phyloP scores from a whole-genome alignment of 768 basidiomycete species.

The Lactifluus volemus region DNA sequence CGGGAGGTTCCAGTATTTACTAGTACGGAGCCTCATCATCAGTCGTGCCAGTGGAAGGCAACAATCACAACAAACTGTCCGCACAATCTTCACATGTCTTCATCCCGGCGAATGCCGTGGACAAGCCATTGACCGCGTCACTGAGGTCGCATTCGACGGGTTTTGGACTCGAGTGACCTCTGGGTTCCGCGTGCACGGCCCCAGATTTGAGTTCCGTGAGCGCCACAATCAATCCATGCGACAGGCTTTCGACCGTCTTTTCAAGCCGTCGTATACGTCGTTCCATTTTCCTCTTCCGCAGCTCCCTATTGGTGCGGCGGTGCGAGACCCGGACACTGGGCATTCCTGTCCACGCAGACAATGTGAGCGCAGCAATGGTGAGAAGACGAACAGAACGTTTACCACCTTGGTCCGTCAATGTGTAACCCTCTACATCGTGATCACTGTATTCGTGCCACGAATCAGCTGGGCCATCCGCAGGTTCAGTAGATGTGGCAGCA shows the following conservation, averaged over 20 bases:
- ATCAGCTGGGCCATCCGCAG: background rate
- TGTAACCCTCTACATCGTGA: background rate
- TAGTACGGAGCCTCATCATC: background rate
- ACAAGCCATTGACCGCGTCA: background rate
- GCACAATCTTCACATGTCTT: background rate
- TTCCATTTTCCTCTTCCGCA: background rate
- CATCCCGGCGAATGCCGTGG: background rate
- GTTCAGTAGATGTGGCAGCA: background rate
- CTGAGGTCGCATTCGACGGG: background rate
- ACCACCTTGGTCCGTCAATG: background rate
- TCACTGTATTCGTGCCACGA: background rate
- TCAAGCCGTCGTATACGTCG: background rate
- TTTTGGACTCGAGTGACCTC: background rate
- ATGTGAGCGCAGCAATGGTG: background rate
- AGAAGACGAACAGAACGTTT: background rate
- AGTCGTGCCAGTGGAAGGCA: background rate
- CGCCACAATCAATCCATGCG: background rate
- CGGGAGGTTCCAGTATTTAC: background rate
- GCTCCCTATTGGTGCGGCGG: background rate
- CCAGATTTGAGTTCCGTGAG: background rate
- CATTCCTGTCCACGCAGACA: background rate
- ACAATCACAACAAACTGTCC: background rate
- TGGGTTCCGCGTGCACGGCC: background rate
- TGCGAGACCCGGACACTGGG: background rate
- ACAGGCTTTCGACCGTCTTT: conserved; percentile 3